Percentiles rank a stretch among this genome's conserved stretches.
These are phyloP conservation scores for Heterobasidion annosum DNA, from an alignment of 1,284 basidiomycete genomes.

Conservation along the genomic window DNA sequence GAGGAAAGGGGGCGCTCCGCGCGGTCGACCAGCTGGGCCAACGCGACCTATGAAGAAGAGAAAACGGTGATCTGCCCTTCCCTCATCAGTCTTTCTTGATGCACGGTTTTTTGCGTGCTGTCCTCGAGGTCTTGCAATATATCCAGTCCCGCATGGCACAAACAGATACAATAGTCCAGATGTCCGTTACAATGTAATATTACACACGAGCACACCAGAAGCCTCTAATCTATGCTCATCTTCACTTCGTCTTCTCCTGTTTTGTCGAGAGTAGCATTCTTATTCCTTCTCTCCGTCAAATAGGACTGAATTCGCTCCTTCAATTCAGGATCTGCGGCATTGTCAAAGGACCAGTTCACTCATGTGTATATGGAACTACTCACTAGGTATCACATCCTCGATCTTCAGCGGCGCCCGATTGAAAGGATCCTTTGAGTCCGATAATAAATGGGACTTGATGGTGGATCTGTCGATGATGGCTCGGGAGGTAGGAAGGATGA, in stretches of 20 bases:
- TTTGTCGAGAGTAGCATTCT: conserved; percentile 22
- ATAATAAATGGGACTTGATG: conserved; percentile 92
- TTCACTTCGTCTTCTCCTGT: conserved; percentile 22
- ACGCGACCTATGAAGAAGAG: conserved; percentile 9
- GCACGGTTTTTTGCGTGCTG: not conserved
- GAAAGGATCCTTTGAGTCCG: conserved; percentile 88
- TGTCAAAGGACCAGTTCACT: too few species aligned
- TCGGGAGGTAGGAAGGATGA: conserved; percentile 81
- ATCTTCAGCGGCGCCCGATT: conserved; percentile 76
- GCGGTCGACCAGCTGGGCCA: conserved; percentile 7
- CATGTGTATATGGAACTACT: conserved; percentile 15
- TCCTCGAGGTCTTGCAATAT: too few species aligned
- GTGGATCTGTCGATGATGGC: conserved; percentile 83
- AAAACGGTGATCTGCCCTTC: conserved; percentile 7
- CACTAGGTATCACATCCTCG: conserved; percentile 76
- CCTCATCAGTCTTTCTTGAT: not conserved
- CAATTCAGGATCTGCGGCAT: conserved; percentile 41
- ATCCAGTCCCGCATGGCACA: too few species aligned
- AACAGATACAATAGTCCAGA: not conserved
- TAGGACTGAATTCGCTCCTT: conserved; percentile 59
- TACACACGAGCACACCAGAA: not conserved
- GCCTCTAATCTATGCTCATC: conserved; percentile 20
- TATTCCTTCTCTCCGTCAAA: conserved; percentile 37
- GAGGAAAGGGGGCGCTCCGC: conserved; percentile 7
- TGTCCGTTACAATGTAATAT: not conserved